Evolutionary conservation across 805 yeast genomes (phyloP).

Genomic region (Saccharomycopsis amapae): DNA sequence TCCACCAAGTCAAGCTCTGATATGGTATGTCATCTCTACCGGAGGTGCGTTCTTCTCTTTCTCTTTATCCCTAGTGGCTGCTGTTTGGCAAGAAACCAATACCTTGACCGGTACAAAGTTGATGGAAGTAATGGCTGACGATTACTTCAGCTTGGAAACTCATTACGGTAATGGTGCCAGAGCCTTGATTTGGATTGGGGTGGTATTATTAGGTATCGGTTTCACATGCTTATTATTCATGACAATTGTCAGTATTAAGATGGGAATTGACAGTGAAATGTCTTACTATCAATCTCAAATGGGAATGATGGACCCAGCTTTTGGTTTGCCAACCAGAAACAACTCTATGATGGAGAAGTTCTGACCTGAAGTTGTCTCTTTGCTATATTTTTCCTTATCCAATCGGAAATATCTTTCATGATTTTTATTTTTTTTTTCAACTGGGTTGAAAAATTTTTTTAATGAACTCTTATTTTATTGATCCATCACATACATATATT

Average conservation of each 20-base stretch:
- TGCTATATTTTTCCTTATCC: too few relatives aligned
- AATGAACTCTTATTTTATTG: too few relatives aligned
- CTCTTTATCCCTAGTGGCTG: constrained; percentile 21
- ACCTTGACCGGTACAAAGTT: constrained; percentile 21
- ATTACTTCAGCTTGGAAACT: constrained; percentile 19
- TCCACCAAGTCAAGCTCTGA: not conserved
- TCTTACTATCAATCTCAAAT: too few relatives aligned
- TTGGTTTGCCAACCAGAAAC: too few relatives aligned
- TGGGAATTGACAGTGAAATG: too few relatives aligned
- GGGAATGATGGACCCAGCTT: too few relatives aligned
- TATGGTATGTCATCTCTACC: constrained; percentile 2
- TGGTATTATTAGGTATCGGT: constrained; percentile 17
- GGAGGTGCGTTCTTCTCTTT: constrained; percentile 12
- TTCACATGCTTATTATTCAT: constrained; percentile 6
- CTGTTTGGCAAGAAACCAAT: constrained; percentile 23
- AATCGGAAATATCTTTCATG: not conserved
- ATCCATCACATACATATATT: too few relatives aligned
- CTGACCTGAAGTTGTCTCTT: too few relatives aligned
- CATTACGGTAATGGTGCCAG: constrained; percentile 20
- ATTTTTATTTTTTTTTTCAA: too few relatives aligned
- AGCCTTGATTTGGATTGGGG: constrained; percentile 21
- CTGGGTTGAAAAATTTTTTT: too few relatives aligned
- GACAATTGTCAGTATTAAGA: too few relatives aligned
- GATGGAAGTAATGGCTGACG: constrained; percentile 21
- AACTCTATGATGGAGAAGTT: too few relatives aligned